phyloP scores from a whole-genome alignment of 2,329 filamentous ascomycete species.

The Lojkania enalia region DNA sequence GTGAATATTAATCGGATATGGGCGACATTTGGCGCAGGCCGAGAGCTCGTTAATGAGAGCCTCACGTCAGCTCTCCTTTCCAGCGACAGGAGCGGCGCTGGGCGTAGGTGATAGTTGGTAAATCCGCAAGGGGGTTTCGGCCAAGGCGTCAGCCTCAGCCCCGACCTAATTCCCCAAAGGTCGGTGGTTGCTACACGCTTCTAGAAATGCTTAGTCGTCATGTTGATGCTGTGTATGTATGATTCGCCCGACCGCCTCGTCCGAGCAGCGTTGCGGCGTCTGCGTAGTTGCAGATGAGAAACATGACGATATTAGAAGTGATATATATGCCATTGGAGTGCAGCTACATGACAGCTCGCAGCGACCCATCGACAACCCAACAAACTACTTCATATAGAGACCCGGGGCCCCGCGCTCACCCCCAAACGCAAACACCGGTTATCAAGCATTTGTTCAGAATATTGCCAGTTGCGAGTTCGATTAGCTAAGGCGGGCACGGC shows the following conservation, averaged over 20 bases:
- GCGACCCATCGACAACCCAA: neutral
- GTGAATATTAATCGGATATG: neutral
- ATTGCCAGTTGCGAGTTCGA: conserved; percentile 1
- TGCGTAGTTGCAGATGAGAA: conserved; percentile 3
- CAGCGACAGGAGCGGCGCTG: no score
- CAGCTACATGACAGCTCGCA: neutral
- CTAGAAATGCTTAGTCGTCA: conserved; percentile 5
- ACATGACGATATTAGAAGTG: conserved; percentile 2
- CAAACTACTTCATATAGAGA: neutral
- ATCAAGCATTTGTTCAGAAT: neutral
- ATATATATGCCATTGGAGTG: conserved; percentile 2
- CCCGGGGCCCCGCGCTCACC: neutral
- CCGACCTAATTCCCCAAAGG: neutral
- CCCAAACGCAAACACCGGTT: no score
- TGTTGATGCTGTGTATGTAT: neutral
- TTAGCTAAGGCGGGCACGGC: conserved; percentile 2
- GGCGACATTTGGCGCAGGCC: neutral
- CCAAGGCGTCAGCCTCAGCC: conserved; percentile 25
- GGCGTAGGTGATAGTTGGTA: no score
- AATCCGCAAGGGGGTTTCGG: neutral
- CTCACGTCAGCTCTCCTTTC: conserved; percentile 8
- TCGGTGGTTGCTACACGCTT: conserved; percentile 2
- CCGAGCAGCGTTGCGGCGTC: no score
- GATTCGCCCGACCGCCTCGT: conserved; percentile 16
- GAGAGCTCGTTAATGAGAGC: neutral